A percentile compares a stretch with the other conserved stretches of the same genome.
These are phyloP conservation scores for Acrocalymma vagum DNA, from an alignment of 2,329 filamentous ascomycete genomes.

Conservation along the genomic window DNA sequence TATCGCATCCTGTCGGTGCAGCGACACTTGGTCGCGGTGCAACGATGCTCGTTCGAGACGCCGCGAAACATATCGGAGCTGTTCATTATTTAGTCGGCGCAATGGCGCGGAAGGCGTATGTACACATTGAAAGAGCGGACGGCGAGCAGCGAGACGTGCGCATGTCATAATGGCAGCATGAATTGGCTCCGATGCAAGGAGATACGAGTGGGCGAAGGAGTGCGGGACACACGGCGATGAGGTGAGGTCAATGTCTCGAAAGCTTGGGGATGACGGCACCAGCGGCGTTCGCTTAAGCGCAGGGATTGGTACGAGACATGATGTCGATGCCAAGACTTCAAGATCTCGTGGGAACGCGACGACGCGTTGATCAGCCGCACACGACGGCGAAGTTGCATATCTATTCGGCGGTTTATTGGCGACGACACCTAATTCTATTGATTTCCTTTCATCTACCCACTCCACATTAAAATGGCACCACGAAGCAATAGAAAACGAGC, in stretches of 20 bases:
- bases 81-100: constrained; percentile 18
- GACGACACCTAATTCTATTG: too few species aligned
- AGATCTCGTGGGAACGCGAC: constrained; percentile 20
- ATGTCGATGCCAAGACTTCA: constrained; percentile 26
- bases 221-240: constrained; percentile 4
- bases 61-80: constrained; percentile 27
- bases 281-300: too few species aligned
- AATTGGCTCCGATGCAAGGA: too few species aligned
- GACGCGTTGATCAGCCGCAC: constrained; percentile 27
- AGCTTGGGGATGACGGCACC: too few species aligned
- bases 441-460: too few species aligned
- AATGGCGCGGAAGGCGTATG: constrained; percentile 21
- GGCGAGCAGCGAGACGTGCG: constrained; percentile 37
- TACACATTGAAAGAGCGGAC: constrained; percentile 40
- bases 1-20: constrained; percentile 43
- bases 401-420: too few species aligned
- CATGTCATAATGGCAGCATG: constrained; percentile 37
- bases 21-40: constrained; percentile 39
- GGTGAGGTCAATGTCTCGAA: constrained; percentile 8
- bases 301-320: too few species aligned
- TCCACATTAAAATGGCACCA: too few species aligned
- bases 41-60: constrained; percentile 21
- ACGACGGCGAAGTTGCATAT: too few species aligned
- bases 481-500: too few species aligned
- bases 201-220: too few species aligned